phyloP scores from a whole-genome alignment of 371 early-diverging fungal species.

The Rhizopus arrhizus region DNA sequence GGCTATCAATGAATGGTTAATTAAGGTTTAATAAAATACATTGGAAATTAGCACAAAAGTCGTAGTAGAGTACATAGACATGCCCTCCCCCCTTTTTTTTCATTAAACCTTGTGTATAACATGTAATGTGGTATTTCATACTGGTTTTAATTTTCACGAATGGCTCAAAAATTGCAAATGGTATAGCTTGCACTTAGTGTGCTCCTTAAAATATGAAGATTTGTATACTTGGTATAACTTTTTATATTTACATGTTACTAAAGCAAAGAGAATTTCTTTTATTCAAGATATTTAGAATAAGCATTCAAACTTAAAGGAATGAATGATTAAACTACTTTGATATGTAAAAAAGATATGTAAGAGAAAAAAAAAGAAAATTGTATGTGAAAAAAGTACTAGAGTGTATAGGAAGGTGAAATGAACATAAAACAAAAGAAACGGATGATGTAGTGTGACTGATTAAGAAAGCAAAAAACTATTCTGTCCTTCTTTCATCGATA shows the following conservation, averaged over 20 bases:
- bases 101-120: neutral
- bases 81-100: neutral
- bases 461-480: constrained; percentile 82
- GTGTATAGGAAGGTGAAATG: neutral
- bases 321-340: neutral
- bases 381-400: neutral
- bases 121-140: no score
- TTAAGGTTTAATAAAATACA: no score
- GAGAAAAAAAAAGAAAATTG: neutral
- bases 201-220: no score
- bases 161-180: no score
- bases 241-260: no score
- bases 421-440: neutral
- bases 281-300: no score
- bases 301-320: no score
- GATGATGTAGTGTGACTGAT: neutral
- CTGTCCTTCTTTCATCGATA: constrained; percentile 87
- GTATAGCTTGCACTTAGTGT: no score
- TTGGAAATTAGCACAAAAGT: neutral
- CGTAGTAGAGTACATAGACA: neutral
- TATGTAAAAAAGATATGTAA: neutral
- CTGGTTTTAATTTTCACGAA: no score
- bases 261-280: no score
- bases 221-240: no score
- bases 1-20: no score